phyloP scores from a whole-genome alignment of 1,284 basidiomycete species.

The Hemileccinum hortonii region DNA sequence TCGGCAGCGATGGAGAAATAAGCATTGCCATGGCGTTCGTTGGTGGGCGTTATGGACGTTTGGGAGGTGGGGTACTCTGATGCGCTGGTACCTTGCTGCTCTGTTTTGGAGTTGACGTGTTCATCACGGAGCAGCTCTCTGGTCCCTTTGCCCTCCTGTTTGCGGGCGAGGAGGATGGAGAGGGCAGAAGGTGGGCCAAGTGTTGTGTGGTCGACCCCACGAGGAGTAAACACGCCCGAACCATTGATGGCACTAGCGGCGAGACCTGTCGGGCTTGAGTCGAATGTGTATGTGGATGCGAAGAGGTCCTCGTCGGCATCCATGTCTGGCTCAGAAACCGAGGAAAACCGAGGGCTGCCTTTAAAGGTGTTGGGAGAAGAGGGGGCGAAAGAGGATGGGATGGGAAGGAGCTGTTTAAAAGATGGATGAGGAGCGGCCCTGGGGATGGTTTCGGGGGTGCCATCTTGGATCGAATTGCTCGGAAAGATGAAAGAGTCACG shows the following conservation, averaged over 20 bases:
- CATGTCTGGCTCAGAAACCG: constrained; percentile 28
- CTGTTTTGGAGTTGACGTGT: not conserved
- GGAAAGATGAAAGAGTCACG: constrained; percentile 44
- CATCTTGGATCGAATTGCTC: constrained; percentile 24
- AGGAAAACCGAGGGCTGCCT: constrained; percentile 26
- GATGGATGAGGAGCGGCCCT: constrained; percentile 15
- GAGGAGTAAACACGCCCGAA: constrained; percentile 20
- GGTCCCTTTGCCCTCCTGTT: constrained; percentile 6
- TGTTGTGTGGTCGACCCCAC: constrained; percentile 9
- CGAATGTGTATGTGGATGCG: constrained; percentile 36
- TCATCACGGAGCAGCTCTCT: not conserved
- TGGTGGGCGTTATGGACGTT: constrained; percentile 22
- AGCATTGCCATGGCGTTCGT: constrained; percentile 11
- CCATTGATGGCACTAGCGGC: constrained; percentile 4
- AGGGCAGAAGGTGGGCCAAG: constrained; percentile 41
- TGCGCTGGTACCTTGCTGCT: not conserved
- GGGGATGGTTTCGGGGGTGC: constrained; percentile 26
- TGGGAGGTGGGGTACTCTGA: constrained; percentile 12
- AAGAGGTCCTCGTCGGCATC: constrained; percentile 30
- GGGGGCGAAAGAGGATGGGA: constrained; percentile 29
- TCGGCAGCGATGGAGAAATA: constrained; percentile 9
- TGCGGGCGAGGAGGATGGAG: constrained; percentile 42
- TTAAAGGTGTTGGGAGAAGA: constrained; percentile 25
- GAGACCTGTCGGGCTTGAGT: constrained; percentile 22
- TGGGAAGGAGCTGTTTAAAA: constrained; percentile 16